A percentile compares a stretch with the other conserved stretches of the same genome.
Conservation (phyloP, 2,329 filamentous ascomycete species). For the Neofusicoccum sp. region DNA sequence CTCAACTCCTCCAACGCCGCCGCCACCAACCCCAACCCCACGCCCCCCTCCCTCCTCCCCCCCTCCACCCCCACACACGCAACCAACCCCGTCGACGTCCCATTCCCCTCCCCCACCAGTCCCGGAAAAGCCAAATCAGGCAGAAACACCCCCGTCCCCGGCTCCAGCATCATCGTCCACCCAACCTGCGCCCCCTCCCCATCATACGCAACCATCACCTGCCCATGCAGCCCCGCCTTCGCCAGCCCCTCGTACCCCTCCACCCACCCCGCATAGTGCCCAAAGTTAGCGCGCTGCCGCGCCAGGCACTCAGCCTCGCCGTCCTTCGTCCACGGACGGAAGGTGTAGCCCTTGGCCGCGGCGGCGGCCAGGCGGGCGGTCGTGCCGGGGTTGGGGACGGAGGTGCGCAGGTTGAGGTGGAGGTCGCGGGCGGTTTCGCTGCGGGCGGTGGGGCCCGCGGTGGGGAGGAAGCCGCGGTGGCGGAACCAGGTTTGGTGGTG, state of each 20-base stretch:
- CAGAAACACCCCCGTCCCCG: background rate
- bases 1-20: conserved; percentile 3
- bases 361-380: background rate
- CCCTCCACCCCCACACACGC: conserved; percentile 2
- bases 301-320: conserved; percentile 2
- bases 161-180: conserved; percentile 8
- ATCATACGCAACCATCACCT: conserved; percentile 5
- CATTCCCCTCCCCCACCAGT: background rate
- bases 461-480: background rate
- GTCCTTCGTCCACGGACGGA: background rate
- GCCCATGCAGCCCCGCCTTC: background rate
- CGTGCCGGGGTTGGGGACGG: background rate
- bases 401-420: background rate
- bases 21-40: background rate
- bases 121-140: background rate
- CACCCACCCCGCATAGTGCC: background rate
- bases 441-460: background rate
- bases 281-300: background rate
- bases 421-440: background rate
- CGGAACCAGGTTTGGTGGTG: background rate
- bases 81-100: background rate
- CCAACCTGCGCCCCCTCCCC: background rate
- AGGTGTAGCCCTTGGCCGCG: background rate
- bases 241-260: background rate
- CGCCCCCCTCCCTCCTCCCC: background rate